These are phyloP conservation scores for Leccinum obscurum DNA, from an alignment of 768 basidiomycete genomes.

Conservation along the genomic window DNA sequence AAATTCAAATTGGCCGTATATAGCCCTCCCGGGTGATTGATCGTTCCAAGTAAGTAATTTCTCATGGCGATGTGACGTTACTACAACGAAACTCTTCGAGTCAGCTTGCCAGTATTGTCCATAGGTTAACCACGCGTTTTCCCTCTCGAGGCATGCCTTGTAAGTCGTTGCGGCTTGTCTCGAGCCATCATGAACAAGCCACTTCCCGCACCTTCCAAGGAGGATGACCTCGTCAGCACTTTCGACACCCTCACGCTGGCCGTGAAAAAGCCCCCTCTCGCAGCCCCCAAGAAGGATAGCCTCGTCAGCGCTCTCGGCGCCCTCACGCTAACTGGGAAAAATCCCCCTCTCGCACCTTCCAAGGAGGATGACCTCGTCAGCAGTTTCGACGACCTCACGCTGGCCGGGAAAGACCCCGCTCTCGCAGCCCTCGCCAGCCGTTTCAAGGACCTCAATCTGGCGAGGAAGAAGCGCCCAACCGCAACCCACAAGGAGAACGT, in stretches of 20 bases:
- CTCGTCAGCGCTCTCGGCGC: too few species aligned
- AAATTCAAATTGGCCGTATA: neutral
- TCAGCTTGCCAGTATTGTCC: constrained; percentile 21
- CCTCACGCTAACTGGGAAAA: too few species aligned
- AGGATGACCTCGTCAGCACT: constrained; percentile 32
- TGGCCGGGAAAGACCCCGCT: neutral
- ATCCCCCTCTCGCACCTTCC: neutral
- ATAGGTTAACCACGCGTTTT: constrained; percentile 2
- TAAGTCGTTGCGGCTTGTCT: constrained; percentile 6
- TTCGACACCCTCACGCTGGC: constrained; percentile 35
- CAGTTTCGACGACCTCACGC: constrained; percentile 35
- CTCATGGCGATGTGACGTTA: constrained; percentile 16
- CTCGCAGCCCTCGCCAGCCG: neutral
- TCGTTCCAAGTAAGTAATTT: neutral
- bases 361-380: constrained; percentile 31
- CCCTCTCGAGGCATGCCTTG: constrained; percentile 10
- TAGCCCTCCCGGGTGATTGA: neutral
- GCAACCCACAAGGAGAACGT: constrained; percentile 19
- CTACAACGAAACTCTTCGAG: constrained; percentile 11
- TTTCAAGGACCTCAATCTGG: constrained; percentile 8
- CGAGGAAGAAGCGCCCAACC: constrained; percentile 15
- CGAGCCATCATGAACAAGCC: constrained; percentile 24
- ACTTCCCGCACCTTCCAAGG: constrained; percentile 8
- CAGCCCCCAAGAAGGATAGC: too few species aligned
- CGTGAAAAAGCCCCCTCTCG: too few species aligned